A percentile compares a stretch with the other conserved stretches of the same genome.
Conservation (phyloP, 495 filamentous ascomycete genomes). For the Aspergillus hancockii region DNA sequence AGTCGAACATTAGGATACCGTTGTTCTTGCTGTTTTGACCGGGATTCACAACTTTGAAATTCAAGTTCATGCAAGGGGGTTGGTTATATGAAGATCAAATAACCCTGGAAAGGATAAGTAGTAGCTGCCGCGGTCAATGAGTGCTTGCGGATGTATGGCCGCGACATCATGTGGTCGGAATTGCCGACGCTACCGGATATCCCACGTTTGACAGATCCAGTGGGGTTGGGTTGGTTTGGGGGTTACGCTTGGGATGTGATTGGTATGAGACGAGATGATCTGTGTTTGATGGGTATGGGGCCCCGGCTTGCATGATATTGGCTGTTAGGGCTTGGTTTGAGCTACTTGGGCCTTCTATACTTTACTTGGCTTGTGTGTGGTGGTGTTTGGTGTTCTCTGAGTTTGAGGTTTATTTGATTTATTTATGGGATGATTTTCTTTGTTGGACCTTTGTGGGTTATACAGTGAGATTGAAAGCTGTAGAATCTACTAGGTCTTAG, state of each 20-base stretch:
- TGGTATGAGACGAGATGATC: neutral
- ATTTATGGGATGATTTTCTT: too few relatives aligned
- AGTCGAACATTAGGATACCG: neutral
- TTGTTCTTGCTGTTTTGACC: too few relatives aligned
- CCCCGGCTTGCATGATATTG: neutral
- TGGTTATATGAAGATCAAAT: slow-evolving; percentile 1
- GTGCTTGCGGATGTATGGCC: neutral
- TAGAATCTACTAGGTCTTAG: too few relatives aligned
- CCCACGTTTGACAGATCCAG: neutral
- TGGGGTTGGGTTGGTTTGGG: too few relatives aligned
- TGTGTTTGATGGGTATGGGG: neutral
- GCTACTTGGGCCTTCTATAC: neutral
- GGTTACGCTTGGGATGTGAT: too few relatives aligned
- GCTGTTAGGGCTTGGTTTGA: neutral
- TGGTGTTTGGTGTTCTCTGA: neutral
- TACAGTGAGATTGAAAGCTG: too few relatives aligned
- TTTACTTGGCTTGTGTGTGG: neutral
- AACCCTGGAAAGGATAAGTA: neutral
- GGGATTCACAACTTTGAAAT: too few relatives aligned
- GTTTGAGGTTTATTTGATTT: too few relatives aligned
- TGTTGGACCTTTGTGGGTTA: too few relatives aligned
- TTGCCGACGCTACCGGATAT: neutral
- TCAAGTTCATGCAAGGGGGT: neutral
- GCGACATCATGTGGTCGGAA: neutral
- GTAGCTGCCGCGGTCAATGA: neutral